Evolutionary conservation across 129 eudicot species (phyloP), one percentile per base, ranked within the genome.

Genomic region (Helichrysum umbraculigerum): DNA sequence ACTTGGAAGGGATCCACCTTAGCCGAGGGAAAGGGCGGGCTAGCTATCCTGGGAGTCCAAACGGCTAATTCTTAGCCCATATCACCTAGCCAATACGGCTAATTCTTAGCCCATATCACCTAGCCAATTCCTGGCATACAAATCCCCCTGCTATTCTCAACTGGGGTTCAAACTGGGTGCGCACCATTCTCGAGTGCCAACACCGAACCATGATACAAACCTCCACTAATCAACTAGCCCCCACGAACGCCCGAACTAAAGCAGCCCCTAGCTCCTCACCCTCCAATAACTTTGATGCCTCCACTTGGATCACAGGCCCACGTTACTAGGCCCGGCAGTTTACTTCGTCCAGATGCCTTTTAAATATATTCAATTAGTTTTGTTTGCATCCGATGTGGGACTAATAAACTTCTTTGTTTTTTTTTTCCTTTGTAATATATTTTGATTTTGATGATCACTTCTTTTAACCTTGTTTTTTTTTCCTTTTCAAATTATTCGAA

Each of bases 201-300:
- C 39, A 47, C 74, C 21, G 1, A 54, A 16, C 59, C 17, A 12
- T 51, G 20, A 17, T 52, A 17, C 59, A 16, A 52, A 52, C 5
- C 15, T 35, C 39, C 28, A 2, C 8, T 50, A 16, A 25, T 37
- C 21, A 21, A 14, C 37, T 25, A 6, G 9, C 22, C 0, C n/a
- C 62, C 71, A n/a, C 30, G n/a, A 6, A 7, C 50, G 3, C 71
- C 2, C 14, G 7, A 0, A 0, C 52, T 11, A 63, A 30, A 11
- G 65, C 5, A 3, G 50, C 72, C 33, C 79, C 79, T 76, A 51
- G 51, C 21, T 65, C 72, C 63, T 19, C 4, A 19, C 56, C 52
- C 79, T 50, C 5, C 79, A 14, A 17, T 65, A 76, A 32, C 65
- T 4, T 76, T 76, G 65, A 32, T 76, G 52, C 72, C 72, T 64